Conservation (phyloP, 257 asterid species). For the Solanum ossicruentum region DNA sequence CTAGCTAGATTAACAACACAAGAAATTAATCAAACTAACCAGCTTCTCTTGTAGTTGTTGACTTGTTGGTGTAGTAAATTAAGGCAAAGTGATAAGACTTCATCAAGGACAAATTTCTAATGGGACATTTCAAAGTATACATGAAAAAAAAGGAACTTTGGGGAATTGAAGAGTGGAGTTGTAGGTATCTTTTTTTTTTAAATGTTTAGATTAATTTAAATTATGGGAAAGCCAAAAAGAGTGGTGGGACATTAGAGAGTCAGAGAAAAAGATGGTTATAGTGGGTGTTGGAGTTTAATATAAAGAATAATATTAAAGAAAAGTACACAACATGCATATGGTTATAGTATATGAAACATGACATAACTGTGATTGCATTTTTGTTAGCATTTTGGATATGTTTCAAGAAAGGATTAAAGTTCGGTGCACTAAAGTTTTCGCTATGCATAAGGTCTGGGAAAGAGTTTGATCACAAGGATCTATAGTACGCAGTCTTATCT, state of each 20-base stretch:
- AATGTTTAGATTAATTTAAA: not conserved
- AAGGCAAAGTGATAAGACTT: not conserved
- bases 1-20: not conserved
- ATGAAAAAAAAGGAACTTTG: not conserved
- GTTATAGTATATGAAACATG: slow-evolving; percentile 1
- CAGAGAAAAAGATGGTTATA: slow-evolving; percentile 2
- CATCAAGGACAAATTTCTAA: slow-evolving; percentile 8
- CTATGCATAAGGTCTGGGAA: too few relatives aligned
- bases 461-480: too few relatives aligned
- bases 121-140: slow-evolving; percentile 1
- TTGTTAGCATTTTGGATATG: slow-evolving; percentile 11
- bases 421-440: too few relatives aligned
- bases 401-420: not conserved
- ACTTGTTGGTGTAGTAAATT: not conserved
- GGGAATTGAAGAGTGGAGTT: not conserved
- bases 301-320: not conserved
- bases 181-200: not conserved
- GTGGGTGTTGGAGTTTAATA: not conserved
- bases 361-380: slow-evolving; percentile 6
- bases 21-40: not conserved
- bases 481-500: too few relatives aligned
- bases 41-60: not conserved
- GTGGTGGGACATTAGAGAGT: slow-evolving; percentile 27
- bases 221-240: slow-evolving; percentile 31
- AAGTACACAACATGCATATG: not conserved